Evolutionary conservation across 106 monocot species (phyloP).

Genomic region (Gastrodia elata): DNA sequence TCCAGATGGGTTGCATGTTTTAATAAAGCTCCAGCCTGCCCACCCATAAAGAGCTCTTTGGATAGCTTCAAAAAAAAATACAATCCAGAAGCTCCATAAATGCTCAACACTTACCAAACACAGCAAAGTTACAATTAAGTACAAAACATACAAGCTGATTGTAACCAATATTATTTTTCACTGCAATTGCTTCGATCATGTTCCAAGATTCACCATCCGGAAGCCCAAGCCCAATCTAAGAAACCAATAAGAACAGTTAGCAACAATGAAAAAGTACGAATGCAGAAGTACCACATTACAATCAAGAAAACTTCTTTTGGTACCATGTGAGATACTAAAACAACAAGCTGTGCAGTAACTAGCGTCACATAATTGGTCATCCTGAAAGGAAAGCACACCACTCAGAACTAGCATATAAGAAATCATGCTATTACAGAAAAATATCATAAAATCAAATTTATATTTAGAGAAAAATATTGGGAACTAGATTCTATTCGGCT

Average conservation of each 20-base stretch:
- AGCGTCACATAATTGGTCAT: constrained; percentile 74
- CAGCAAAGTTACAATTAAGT: background rate
- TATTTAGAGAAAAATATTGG: background rate
- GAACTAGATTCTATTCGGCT: too few relatives aligned
- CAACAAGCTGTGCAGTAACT: constrained; percentile 74
- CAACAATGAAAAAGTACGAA: background rate
- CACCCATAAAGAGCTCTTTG: background rate
- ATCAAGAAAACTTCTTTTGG: constrained; percentile 1
- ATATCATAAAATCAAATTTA: background rate
- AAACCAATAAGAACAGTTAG: constrained; percentile 4
- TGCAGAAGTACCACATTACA: background rate
- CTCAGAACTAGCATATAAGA: constrained; percentile 3
- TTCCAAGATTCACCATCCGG: constrained; percentile 80
- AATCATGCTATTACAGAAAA: background rate
- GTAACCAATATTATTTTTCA: constrained; percentile 91
- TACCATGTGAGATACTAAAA: constrained; percentile 97
- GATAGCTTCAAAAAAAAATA: background rate
- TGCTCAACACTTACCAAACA: background rate
- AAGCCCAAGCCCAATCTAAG: constrained; percentile 88
- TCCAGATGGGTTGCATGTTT: background rate
- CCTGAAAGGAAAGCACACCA: constrained; percentile 30
- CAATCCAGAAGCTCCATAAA: background rate
- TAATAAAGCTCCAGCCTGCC: background rate
- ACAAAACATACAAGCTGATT: constrained; percentile 75
- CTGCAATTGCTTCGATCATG: constrained; percentile 85